Percentiles rank a stretch among this genome's conserved stretches.
Evolutionary conservation across 2,329 filamentous ascomycete genomes (phyloP).

Genomic region (Fusarium fujikuroi): DNA sequence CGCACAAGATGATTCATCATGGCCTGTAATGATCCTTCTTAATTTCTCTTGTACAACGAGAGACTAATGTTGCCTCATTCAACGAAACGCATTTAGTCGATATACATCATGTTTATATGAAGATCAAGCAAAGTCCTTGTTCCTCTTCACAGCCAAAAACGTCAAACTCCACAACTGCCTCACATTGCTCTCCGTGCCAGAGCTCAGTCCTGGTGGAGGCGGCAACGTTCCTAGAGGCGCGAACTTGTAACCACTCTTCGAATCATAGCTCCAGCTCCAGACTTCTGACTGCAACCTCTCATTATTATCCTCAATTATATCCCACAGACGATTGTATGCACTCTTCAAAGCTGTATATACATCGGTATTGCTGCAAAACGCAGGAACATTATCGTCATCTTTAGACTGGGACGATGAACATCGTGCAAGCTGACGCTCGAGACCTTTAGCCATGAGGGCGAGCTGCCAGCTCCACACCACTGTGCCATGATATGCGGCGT

Average conservation of each 20-base stretch:
- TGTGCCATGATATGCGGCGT: constrained; percentile 68
- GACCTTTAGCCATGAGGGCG: constrained; percentile 70
- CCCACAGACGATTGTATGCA: constrained; percentile 71
- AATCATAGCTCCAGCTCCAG: constrained; percentile 68
- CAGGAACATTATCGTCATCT: constrained; percentile 44
- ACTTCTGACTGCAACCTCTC: constrained; percentile 65
- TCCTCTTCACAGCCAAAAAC: constrained; percentile 33
- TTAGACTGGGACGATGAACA: constrained; percentile 48
- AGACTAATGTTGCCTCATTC: fast-evolving
- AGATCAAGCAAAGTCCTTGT: neutral
- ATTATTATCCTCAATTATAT: constrained; percentile 66
- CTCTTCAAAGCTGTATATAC: constrained; percentile 58
- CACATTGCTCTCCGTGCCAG: constrained; percentile 34
- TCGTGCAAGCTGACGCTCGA: constrained; percentile 66
- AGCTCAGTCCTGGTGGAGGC: constrained; percentile 14
- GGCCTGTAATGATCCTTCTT: no score
- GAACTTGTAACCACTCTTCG: constrained; percentile 32
- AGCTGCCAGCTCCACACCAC: constrained; percentile 74
- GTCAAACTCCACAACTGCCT: constrained; percentile 37
- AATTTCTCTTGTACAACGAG: fast-evolving
- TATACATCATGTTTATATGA: no score
- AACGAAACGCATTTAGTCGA: fast-evolving
- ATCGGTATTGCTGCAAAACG: constrained; percentile 60
- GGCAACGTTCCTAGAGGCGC: constrained; percentile 38
- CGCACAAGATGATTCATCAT: neutral